Conservation (phyloP, 345 rosid genomes). For the Geranium rotundifolium region DNA sequence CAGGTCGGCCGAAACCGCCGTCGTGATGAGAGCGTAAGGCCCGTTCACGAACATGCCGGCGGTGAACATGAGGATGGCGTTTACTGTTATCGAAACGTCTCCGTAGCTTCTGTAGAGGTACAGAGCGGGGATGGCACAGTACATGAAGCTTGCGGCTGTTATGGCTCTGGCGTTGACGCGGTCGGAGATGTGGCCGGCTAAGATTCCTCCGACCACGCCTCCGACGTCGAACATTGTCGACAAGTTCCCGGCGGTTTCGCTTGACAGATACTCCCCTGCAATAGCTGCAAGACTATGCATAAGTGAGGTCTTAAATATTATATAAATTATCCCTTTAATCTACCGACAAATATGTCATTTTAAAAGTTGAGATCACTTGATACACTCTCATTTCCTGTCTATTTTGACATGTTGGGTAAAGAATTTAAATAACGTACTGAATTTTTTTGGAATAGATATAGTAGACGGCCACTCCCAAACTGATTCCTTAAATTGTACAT, state of each 20-base stretch:
- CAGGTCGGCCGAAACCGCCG: slow-evolving; percentile 86
- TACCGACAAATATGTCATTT: too few species aligned
- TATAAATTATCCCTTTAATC: too few species aligned
- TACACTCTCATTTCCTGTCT: too few species aligned
- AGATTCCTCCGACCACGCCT: slow-evolving; percentile 85
- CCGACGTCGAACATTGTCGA: slow-evolving; percentile 89
- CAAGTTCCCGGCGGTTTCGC: slow-evolving; percentile 65
- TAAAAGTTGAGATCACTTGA: too few species aligned
- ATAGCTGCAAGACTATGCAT: slow-evolving; percentile 48
- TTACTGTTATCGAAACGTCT: slow-evolving; percentile 41
- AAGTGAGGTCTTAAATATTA: too few species aligned
- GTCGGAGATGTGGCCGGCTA: slow-evolving; percentile 90
- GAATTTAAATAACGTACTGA: too few species aligned
- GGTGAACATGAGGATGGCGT: slow-evolving; percentile 59
- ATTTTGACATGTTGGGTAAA: too few species aligned
- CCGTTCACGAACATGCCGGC: slow-evolving; percentile 84
- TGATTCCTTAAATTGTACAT: too few species aligned
- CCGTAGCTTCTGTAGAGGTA: slow-evolving; percentile 72
- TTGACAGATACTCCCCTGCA: slow-evolving; percentile 63
- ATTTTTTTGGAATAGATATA: too few species aligned
- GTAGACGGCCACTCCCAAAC: too few species aligned
- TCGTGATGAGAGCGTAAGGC: slow-evolving; percentile 81
- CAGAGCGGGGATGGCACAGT: slow-evolving; percentile 78
- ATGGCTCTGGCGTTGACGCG: slow-evolving; percentile 68
- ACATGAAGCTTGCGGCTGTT: slow-evolving; percentile 83